A percentile compares a stretch with the other conserved stretches of the same genome.
These are phyloP conservation scores for Collybia sp. DNA, from an alignment of 768 basidiomycete species.

Conservation along the genomic window DNA sequence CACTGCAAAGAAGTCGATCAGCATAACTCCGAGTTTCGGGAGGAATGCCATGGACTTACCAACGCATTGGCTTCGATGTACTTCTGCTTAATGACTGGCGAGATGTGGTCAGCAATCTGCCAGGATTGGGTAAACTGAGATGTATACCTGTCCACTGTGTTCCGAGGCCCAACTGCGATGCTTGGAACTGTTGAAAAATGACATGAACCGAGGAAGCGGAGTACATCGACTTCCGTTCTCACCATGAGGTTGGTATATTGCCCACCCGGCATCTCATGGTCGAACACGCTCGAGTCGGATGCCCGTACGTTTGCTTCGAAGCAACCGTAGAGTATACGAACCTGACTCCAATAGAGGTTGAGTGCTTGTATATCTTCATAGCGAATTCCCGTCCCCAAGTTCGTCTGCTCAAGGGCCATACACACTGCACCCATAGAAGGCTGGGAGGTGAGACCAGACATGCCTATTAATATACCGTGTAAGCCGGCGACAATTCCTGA, in stretches of 20 bases:
- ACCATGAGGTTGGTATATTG: conserved; percentile 95
- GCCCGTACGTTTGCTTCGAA: conserved; percentile 98
- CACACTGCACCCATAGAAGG: conserved; percentile 98
- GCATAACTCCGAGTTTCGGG: conserved; percentile 7
- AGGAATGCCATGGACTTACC: conserved; percentile 36
- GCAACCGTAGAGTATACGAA: conserved; percentile 90
- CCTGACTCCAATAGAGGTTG: conserved; percentile 97
- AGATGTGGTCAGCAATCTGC: conserved; percentile 7
- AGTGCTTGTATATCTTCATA: conserved; percentile 96
- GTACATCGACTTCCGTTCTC: conserved; percentile 14
- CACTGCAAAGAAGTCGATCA: conserved; percentile 46
- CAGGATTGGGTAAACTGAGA: conserved; percentile 4
- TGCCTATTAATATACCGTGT: conserved; percentile 48
- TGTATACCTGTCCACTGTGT: conserved; percentile 86
- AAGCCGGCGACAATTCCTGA: not conserved
- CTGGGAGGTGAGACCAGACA: conserved; percentile 98
- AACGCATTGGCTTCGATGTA: conserved; percentile 98
- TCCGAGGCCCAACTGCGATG: conserved; percentile 92
- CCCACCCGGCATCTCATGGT: conserved; percentile 99
- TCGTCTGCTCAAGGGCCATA: conserved; percentile 91
- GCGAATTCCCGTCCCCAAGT: conserved; percentile 91
- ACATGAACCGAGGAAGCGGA: not conserved
- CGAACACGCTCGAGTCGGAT: conserved; percentile 96
- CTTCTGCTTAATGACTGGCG: conserved; percentile 90
- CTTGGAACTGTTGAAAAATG: conserved; percentile 80